Evolutionary conservation across 2,329 filamentous ascomycete species (phyloP), one percentile per base, ranked within the genome.

Genomic region (Trichoderma pleuroti): DNA sequence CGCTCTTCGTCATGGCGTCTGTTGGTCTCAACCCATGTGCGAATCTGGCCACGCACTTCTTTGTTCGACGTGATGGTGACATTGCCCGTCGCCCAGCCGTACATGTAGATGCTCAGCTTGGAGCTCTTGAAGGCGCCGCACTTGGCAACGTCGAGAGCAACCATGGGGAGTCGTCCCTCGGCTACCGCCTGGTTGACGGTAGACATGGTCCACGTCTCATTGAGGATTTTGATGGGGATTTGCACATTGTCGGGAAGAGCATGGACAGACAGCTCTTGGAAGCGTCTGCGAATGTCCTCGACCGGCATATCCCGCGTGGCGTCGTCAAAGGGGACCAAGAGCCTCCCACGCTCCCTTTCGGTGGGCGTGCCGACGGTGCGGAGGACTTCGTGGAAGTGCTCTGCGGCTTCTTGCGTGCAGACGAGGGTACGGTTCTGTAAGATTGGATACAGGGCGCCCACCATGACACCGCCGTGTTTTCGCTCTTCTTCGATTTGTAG

Each of bases 51-150:
- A n/a, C 76, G 72, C 11, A 81, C 77, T 74, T 83, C 82, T 73
- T 81, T 82, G 67, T 83, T 83, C 6, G 81, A 82, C 8, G 82
- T 83, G 2, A 83, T 59, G 1, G 81, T 83, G 24, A 76, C 76
- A 3, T 79, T 54, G 10, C 76, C 76, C 14, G 73, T 75, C 18
- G 75, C 77, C 82, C 82, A 83, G 5, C 81, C 81, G 30, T 82
- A 79, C 75, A 82, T 76, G 72, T 81, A 82, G 28, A 81, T 80
- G 39, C 79, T 80, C 21, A 81, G 75, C 73, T 82, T 81, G 56
- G 80, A 77, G 71, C 76, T 78, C 71, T 78, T 80, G 68, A 83
- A 80, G 2, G 74, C 75, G 16, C 78, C 77, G 46, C 76, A 75
- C 14, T 72, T 71, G 5, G 76, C 79, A 7, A 81, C 80, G 12